Percentiles rank a stretch among this genome's conserved stretches.
Conservation (phyloP, 352 stramenopile species). For the Globisporangium ultimum region DNA sequence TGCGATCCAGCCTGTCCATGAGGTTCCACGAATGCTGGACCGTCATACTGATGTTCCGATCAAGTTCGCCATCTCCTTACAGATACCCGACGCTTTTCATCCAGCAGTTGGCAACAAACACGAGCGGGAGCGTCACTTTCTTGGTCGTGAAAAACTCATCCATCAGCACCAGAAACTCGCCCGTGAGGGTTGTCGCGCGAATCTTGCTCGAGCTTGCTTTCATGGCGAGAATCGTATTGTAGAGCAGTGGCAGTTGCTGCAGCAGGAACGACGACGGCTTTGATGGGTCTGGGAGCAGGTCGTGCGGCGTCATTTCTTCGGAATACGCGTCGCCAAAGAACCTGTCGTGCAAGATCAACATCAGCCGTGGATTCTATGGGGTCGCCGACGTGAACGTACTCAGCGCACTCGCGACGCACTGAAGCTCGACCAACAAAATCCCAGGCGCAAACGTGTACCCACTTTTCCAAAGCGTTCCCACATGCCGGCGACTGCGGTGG, state of each 20-base stretch:
- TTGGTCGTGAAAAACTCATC: conserved; percentile 23
- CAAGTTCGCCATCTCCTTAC: conserved; percentile 18
- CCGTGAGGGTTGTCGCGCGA: conserved; percentile 10
- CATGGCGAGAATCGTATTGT: conserved; percentile 17
- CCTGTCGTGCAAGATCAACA: conserved; percentile 13
- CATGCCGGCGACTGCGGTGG: neutral
- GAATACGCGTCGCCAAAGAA: conserved; percentile 20
- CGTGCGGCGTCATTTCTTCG: conserved; percentile 17
- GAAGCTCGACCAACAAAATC: conserved; percentile 19
- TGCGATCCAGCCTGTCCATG: conserved; percentile 16
- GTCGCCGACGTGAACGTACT: conserved; percentile 20
- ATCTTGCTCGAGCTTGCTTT: conserved; percentile 10
- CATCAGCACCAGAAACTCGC: conserved; percentile 18
- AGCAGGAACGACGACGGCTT: conserved; percentile 18
- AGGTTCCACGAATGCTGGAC: conserved; percentile 22
- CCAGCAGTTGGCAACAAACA: conserved; percentile 31
- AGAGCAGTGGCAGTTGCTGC: conserved; percentile 22
- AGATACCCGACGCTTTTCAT: conserved; percentile 27
- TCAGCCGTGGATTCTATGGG: neutral
- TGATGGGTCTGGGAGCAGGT: conserved; percentile 16
- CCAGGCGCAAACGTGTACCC: conserved; percentile 18
- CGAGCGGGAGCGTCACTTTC: conserved; percentile 18
- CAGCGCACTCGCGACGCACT: conserved; percentile 16
- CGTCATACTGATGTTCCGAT: conserved; percentile 19
- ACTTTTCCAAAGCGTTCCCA: conserved; percentile 1